A percentile compares a stretch with the other conserved stretches of the same genome.
phyloP scores from a whole-genome alignment of 805 yeast species.

The Suhomyces pyralidae region DNA sequence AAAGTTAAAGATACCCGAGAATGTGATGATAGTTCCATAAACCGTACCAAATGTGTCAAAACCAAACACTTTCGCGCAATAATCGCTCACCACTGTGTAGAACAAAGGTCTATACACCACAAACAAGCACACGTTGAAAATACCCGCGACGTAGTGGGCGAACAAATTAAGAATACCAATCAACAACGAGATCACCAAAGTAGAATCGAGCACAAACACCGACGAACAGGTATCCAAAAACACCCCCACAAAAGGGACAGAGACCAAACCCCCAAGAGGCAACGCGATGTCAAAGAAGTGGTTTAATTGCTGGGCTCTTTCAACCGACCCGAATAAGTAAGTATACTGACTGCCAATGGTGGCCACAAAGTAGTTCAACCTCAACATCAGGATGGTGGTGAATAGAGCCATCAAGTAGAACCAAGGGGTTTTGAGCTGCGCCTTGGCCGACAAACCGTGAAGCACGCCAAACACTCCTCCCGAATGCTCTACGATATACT shows the following conservation, averaged over 20 bases:
- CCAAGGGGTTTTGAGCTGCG: conserved; percentile 53
- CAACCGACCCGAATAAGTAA: conserved; percentile 40
- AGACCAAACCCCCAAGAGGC: conserved; percentile 55
- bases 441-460: conserved; percentile 49
- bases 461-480: conserved; percentile 53
- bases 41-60: conserved; percentile 59
- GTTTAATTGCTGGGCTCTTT: conserved; percentile 40
- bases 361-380: conserved; percentile 58
- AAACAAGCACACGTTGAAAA: conserved; percentile 45
- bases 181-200: conserved; percentile 39
- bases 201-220: conserved; percentile 38
- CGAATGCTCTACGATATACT: conserved; percentile 29
- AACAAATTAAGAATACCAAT: conserved; percentile 51
- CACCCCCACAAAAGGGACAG: conserved; percentile 53
- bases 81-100: conserved; percentile 55
- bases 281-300: conserved; percentile 50
- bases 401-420: conserved; percentile 47
- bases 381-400: conserved; percentile 55
- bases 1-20: conserved; percentile 51
- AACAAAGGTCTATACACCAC: conserved; percentile 57
- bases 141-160: conserved; percentile 39
- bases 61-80: conserved; percentile 63
- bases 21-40: conserved; percentile 54
- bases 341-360: conserved; percentile 55
- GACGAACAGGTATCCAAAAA: conserved; percentile 50